These are phyloP conservation scores for Citrus cavaleriei DNA, from an alignment of 345 rosid species.

Conservation along the genomic window DNA sequence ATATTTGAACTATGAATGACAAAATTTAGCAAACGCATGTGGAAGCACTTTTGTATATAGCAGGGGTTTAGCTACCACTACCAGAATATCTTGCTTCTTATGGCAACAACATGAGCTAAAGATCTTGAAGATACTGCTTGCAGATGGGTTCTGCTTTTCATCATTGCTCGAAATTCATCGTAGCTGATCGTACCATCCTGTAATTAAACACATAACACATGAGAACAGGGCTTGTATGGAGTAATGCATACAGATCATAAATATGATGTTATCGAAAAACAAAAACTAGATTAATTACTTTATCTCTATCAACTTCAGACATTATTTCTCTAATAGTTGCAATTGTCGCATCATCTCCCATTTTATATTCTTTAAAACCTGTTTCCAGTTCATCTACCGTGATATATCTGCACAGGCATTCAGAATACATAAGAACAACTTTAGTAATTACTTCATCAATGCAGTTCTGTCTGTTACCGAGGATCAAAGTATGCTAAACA, in stretches of 20 bases:
- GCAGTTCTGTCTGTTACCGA: neutral
- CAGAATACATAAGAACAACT: neutral
- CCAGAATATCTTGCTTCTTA: neutral
- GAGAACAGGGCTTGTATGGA: neutral
- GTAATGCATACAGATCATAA: slow-evolving; percentile 44
- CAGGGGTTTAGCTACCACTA: neutral
- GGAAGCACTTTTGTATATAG: too few relatives aligned
- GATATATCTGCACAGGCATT: slow-evolving; percentile 46
- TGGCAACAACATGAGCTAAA: neutral
- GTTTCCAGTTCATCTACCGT: slow-evolving; percentile 77
- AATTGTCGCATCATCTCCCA: slow-evolving; percentile 55
- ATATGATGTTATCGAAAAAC: neutral
- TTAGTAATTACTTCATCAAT: neutral
- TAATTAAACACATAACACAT: neutral
- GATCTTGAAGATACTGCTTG: slow-evolving; percentile 36
- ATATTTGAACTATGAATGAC: too few relatives aligned
- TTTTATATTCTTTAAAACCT: slow-evolving; percentile 79
- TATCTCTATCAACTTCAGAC: slow-evolving; percentile 44
- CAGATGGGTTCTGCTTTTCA: slow-evolving; percentile 28
- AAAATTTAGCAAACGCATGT: too few relatives aligned
- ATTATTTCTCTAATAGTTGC: slow-evolving; percentile 67
- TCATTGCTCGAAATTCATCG: neutral
- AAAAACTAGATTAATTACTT: neutral
- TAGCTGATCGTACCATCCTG: slow-evolving; percentile 2
- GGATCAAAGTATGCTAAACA: neutral